Base-by-base conservation (phyloP, 2,329 filamentous ascomycete genomes). In the Ophiocordyceps camponoti-rufipedis region DNA sequence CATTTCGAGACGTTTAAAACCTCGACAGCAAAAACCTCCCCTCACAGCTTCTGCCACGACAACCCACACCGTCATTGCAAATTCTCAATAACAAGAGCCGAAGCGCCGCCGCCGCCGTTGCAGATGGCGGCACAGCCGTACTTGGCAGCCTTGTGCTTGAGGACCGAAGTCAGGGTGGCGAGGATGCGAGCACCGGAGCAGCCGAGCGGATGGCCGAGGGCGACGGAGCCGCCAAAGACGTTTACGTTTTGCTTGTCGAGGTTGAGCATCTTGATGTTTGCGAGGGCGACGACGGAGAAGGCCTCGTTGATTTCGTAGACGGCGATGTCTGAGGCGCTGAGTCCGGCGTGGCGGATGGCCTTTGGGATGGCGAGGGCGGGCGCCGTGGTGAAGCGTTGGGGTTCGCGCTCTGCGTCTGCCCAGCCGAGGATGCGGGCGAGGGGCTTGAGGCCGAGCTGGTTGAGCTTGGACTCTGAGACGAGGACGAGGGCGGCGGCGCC, bases 281-380 rank as follows among this genome's bases (percentile, higher is more conserved):
- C 88, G 45, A 98, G 75, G 38, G 91, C 86, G 51, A 98, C 91
- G 44, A 94, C 91, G 51, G 85, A 91, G 72, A 98, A 98, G 40
- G 91, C 91, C 72, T 98, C 91, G 72, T 98, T 98, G 73, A 98
- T 95, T 73, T 98, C 91, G 64, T 91, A 98, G 55, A 79, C 91
- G 58, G 96, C 89, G 48, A 98, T 74, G 48, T 85, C 73, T 51
- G 81, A 77, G 54, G 80, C 74, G 47, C 78, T 75, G 50, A 98
- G 68, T 50, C 85, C 84, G 49, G 91, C 91, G 67, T 98, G 89
- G 74, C 89, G 87, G 59, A 98, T 77, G 48, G 91, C 91, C 74
- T 96, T 98, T 62, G 91, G 91, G 56, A 98, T 93, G 53, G 91
- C 91, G 47, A 96, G 76, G 18, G 91, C 77, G 10, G 91, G 91